Base-by-base conservation (phyloP, 768 basidiomycete species). In the Punctularia strigosozonata region DNA sequence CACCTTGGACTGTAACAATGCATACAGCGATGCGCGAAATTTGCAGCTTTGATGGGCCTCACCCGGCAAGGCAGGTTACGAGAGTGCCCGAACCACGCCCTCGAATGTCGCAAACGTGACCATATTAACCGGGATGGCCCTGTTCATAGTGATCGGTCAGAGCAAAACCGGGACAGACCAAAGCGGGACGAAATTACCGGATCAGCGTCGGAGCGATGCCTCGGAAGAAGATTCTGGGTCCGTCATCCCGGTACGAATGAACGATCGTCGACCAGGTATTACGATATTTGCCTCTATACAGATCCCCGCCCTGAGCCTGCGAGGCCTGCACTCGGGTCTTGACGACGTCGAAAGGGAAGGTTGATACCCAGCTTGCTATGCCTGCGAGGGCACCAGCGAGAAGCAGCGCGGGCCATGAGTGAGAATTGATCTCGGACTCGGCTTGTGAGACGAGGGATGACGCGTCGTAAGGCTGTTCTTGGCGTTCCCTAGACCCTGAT, bases 261-360 rank as follows among this genome's bases (percentile, higher is more conserved):
- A 63, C 48, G 22, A 77, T 71, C 0, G 83, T 77, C 25, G 77
- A 73, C 43, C 61, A 49, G 7, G 68, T 78, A 32, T 66, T 71
- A 12, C 69, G 63, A 51, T 79, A 85, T 1, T 75, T 80, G 43
- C 79, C 69, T 20, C 39, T 44, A 3, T 45, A 25, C 21, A 6
- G 33, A 28, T 28, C 26, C 10, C 10, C 26, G 32, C 8, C 33
- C 39, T 2, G 53, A 14, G 39, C 19, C 46, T 54, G 36, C 74
- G n/a, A n/a, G n/a, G n/a, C 73, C 56, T 95, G 90, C 48, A 91
- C 73, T 4, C 89, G 75, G 12, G 91, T 92, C 62, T 95, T 94
- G 44, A 92, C 69, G 3, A 90, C 82, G 51, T 95, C 90, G 40
- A 90, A 64, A 2, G 88, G 87, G 55, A 94, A 95, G 1, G 89